phyloP scores from a whole-genome alignment of 2,329 filamentous ascomycete genomes.

The Triangularia setosa region DNA sequence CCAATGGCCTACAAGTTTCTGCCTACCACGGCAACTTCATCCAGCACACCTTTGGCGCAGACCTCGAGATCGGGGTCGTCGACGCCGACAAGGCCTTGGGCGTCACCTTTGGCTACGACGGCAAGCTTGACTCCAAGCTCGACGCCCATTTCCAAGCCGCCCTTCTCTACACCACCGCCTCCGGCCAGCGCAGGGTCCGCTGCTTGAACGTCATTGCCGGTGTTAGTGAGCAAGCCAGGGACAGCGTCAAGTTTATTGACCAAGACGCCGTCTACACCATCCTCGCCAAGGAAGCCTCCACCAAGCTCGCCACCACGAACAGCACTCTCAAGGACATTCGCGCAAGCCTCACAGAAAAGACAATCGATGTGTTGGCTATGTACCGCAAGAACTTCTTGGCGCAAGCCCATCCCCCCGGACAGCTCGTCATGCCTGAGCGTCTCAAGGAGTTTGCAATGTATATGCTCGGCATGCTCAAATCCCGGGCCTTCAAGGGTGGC shows the following conservation, averaged over 20 bases:
- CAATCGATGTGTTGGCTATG: conserved; percentile 83
- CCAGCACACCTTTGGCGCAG: conserved; percentile 90
- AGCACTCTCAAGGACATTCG: conserved; percentile 80
- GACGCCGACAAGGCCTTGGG: conserved; percentile 92
- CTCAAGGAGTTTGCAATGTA: conserved; percentile 98
- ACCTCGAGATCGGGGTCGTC: conserved; percentile 87
- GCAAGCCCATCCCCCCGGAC: conserved; percentile 79
- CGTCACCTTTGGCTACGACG: conserved; percentile 91
- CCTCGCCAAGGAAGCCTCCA: conserved; percentile 88
- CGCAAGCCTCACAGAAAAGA: conserved; percentile 79
- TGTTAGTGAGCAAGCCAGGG: conserved; percentile 78
- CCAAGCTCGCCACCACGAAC: conserved; percentile 69
- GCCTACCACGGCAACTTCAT: conserved; percentile 96
- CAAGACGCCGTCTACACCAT: conserved; percentile 89
- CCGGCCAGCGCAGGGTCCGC: conserved; percentile 81
- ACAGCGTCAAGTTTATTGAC: conserved; percentile 88
- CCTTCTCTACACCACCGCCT: conserved; percentile 87
- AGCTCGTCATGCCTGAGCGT: conserved; percentile 91
- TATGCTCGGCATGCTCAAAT: conserved; percentile 84
- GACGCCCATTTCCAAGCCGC: conserved; percentile 98
- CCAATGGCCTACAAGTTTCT: conserved; percentile 88
- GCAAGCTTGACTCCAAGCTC: conserved; percentile 92
- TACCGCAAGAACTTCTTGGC: conserved; percentile 89
- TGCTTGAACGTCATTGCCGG: conserved; percentile 93
- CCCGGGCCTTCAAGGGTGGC: conserved; percentile 87